These are phyloP conservation scores for Clonostachys chloroleuca DNA, from an alignment of 2,329 filamentous ascomycete genomes.

Conservation along the genomic window DNA sequence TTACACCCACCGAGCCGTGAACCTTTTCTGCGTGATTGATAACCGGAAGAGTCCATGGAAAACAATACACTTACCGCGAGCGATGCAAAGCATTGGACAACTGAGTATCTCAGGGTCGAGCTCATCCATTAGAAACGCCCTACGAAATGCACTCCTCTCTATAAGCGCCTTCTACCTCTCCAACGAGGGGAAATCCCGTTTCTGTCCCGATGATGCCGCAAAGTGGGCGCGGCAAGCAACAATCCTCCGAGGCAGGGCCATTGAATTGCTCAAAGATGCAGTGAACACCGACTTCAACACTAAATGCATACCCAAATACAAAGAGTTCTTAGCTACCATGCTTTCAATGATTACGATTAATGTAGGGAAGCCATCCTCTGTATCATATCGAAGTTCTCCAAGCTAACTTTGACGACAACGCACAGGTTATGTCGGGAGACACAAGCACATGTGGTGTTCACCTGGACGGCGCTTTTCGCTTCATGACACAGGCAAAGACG, in stretches of 20 bases:
- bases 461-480: slow-evolving; percentile 5
- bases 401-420: background rate
- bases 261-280: slow-evolving; percentile 10
- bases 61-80: slow-evolving; percentile 14
- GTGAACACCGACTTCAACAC: slow-evolving; percentile 9
- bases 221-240: slow-evolving; percentile 8
- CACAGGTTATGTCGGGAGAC: slow-evolving; percentile 11
- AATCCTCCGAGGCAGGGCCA: slow-evolving; percentile 8
- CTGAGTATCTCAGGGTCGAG: slow-evolving; percentile 12
- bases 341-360: slow-evolving; percentile 19
- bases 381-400: background rate
- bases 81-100: slow-evolving; percentile 13
- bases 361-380: slow-evolving; percentile 2
- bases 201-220: slow-evolving; percentile 5
- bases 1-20: slow-evolving; percentile 13
- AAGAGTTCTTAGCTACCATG: slow-evolving; percentile 18
- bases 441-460: slow-evolving; percentile 9
- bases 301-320: slow-evolving; percentile 11
- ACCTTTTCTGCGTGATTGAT: slow-evolving; percentile 17
- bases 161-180: slow-evolving; percentile 16
- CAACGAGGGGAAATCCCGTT: slow-evolving; percentile 9
- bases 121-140: slow-evolving; percentile 11
- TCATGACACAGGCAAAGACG: slow-evolving; percentile 6
- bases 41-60: slow-evolving; percentile 17
- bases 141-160: slow-evolving; percentile 13